These are phyloP conservation scores for Cyberlindnera nakhonratchasimensis DNA, from an alignment of 805 yeast genomes.

Conservation along the genomic window DNA sequence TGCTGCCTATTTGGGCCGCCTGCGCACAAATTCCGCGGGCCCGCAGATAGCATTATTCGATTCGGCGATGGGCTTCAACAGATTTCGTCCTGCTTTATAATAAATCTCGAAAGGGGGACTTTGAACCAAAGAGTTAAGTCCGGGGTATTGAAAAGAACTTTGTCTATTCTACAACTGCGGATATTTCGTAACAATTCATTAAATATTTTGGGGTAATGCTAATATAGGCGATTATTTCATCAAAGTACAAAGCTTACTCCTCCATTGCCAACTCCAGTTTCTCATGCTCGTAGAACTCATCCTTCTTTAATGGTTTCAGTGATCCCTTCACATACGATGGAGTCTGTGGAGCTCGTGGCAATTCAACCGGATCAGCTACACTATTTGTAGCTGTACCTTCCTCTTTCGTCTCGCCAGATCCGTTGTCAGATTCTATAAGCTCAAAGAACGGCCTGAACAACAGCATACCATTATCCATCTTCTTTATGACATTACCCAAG, in stretches of 20 bases:
- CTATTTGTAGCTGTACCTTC: background rate
- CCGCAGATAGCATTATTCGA: no score
- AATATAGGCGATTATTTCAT: no score
- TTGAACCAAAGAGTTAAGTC: no score
- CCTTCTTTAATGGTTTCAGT: slow-evolving; percentile 16
- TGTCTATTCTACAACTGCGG: no score
- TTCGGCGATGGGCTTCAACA: slow-evolving; percentile 1
- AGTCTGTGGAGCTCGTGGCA: background rate
- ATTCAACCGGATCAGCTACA: background rate
- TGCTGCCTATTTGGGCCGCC: slow-evolving; percentile 6
- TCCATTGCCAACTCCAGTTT: slow-evolving; percentile 16
- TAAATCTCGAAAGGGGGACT: no score
- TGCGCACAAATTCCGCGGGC: slow-evolving; percentile 10
- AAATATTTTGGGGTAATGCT: slow-evolving; percentile 2
- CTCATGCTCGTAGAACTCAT: slow-evolving; percentile 20
- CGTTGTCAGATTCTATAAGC: slow-evolving; percentile 15
- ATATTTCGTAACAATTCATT: slow-evolving; percentile 14
- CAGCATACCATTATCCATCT: slow-evolving; percentile 24
- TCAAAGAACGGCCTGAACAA: slow-evolving; percentile 28
- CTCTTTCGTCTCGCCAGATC: background rate
- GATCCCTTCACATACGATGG: slow-evolving; percentile 16
- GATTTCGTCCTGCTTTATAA: no score
- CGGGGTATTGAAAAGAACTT: no score
- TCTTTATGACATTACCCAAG: slow-evolving; percentile 26
- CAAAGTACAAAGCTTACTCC: slow-evolving; percentile 5